Evolutionary conservation across 129 eudicot genomes (phyloP).

Genomic region (Lactuca sativa): DNA sequence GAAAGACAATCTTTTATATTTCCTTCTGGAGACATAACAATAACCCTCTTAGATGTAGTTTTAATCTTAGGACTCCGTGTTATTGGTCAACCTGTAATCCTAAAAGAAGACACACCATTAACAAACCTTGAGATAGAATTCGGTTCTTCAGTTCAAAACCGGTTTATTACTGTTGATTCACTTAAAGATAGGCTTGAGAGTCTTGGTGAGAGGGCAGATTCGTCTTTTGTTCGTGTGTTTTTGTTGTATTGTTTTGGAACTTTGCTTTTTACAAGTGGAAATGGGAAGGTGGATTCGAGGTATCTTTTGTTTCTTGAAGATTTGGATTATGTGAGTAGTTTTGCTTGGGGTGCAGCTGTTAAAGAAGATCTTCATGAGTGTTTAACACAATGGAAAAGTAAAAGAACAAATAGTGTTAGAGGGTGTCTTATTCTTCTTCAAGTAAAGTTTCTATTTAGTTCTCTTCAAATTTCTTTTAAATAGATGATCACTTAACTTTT

Average conservation of each 20-base stretch:
- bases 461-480: neutral
- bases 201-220: conserved; percentile 41
- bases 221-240: conserved; percentile 43
- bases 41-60: conserved; percentile 50
- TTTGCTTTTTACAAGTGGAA: conserved; percentile 47
- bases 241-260: conserved; percentile 60
- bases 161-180: conserved; percentile 37
- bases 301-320: conserved; percentile 50
- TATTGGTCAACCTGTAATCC: conserved; percentile 39
- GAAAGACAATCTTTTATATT: conserved; percentile 49
- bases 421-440: conserved; percentile 74
- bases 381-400: conserved; percentile 41
- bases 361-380: conserved; percentile 40
- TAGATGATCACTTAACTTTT: neutral
- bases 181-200: conserved; percentile 47
- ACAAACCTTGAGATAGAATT: conserved; percentile 40
- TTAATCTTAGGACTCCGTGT: conserved; percentile 60
- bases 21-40: conserved; percentile 43
- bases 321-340: conserved; percentile 32
- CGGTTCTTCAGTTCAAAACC: conserved; percentile 38
- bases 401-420: conserved; percentile 31
- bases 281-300: conserved; percentile 57
- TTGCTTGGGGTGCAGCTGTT: conserved; percentile 69
- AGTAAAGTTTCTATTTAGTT: conserved; percentile 42
- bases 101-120: conserved; percentile 35